Base-by-base conservation (phyloP, 1,284 basidiomycete species). In the Rhodofomes roseus region DNA sequence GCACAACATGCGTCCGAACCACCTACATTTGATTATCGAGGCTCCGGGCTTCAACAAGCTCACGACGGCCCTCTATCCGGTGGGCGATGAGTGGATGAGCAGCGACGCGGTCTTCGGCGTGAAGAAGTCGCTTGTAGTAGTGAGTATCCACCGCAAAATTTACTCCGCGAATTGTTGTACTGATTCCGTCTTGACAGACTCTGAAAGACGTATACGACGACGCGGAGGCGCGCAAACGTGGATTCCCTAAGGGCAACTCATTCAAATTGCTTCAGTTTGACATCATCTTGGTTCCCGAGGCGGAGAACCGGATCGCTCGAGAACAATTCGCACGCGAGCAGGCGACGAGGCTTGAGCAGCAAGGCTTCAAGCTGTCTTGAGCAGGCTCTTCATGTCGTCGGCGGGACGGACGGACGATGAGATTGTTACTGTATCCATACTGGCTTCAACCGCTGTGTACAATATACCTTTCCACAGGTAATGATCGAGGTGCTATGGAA, bases 71-170 rank as follows among this genome's bases (percentile, higher is more conserved):
- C 70, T 93, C 12, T 95, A 92, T 72, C 85, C 89, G 22, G 81
- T 86, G 59, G 87, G 84, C 18, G 90, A 93, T 65, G 71, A 77
- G 3, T 93, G 82, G 65, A 65, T 92, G 18, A 72, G 73, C 14
- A 90, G 83, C 60, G 92, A 93, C 67, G 78, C 81, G 3, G 92
- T 93, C 1, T 94, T 94, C 70, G 92, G 91, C 14, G 90, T 90
- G 14, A 91, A 89, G 71, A 81, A 81, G 57, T 88, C 79, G 5
- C 72, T 84, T 8, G 76, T 83, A 18, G 77, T 84, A 68, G 82
- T 83, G 67, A 55, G 81, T 74, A n/a, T 63, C 54, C 31, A 20
- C 63, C 27, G 56, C 62, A n/a, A 56, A 60, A 48, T 61, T 20
- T 25, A 0, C 22, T 14, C 46, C 1, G 3, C 8, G 4, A 39